Evolutionary conservation across 495 filamentous ascomycete species (phyloP).

Genomic region (Penicillium simplicissimum): DNA sequence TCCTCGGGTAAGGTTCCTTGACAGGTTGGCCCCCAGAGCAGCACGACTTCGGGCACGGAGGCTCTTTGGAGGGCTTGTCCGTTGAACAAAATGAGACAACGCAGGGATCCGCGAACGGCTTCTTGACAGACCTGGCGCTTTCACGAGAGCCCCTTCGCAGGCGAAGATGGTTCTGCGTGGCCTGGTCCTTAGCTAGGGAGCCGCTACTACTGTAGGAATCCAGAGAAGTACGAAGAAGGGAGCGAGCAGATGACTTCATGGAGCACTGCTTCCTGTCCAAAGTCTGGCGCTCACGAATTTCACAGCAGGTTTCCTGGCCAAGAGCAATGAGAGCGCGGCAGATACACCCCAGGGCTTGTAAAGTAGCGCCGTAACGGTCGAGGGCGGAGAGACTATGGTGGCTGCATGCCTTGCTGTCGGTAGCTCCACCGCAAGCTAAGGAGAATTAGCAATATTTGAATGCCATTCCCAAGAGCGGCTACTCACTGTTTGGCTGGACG

Average conservation of each 20-base stretch:
- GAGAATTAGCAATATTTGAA: conserved; percentile 2
- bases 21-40: no score
- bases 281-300: conserved; percentile 10
- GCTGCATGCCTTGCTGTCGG: conserved; percentile 27
- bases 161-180: conserved; percentile 6
- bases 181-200: background rate
- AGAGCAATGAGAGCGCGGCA: conserved; percentile 54
- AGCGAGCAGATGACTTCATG: conserved; percentile 14
- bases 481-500: conserved; percentile 10
- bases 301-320: conserved; percentile 55
- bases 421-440: conserved; percentile 18
- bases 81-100: conserved; percentile 4
- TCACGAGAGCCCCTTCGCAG: conserved; percentile 12
- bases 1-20: no score
- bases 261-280: conserved; percentile 9
- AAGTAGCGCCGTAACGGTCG: conserved; percentile 38
- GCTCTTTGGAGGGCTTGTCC: background rate
- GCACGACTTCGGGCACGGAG: no score
- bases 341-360: conserved; percentile 54
- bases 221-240: conserved; percentile 9
- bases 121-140: conserved; percentile 4
- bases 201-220: conserved; percentile 14
- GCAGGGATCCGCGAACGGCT: background rate
- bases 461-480: conserved; percentile 5
- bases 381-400: conserved; percentile 34